These are phyloP conservation scores for Yamadazyma songkhlaensis DNA, from an alignment of 1,139 yeast species.

Conservation along the genomic window DNA sequence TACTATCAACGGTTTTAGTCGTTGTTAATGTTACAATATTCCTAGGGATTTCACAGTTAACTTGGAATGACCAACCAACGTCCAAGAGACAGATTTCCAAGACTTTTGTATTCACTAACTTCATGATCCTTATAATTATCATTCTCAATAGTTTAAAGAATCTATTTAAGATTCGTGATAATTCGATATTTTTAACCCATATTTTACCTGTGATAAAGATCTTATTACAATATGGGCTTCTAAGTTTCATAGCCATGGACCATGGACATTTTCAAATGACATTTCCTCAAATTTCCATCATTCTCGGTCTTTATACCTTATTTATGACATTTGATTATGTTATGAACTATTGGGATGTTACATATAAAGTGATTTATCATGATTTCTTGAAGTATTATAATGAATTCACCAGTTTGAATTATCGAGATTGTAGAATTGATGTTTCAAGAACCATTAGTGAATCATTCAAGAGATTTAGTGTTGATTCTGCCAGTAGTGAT, in stretches of 20 bases:
- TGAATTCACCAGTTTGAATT: conserved; percentile 11
- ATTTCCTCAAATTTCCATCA: conserved; percentile 8
- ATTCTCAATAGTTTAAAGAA: conserved; percentile 10
- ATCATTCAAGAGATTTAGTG: conserved; percentile 6
- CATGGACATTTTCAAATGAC: conserved; percentile 6
- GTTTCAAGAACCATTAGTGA: conserved; percentile 10
- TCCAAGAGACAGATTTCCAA: conserved; percentile 7
- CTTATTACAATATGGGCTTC: conserved; percentile 9
- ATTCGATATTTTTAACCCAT: conserved; percentile 9
- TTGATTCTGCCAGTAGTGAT: conserved; percentile 6
- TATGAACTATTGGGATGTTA: conserved; percentile 10
- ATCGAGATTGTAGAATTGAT: conserved; percentile 7
- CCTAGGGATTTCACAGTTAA: neutral
- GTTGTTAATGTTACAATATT: neutral
- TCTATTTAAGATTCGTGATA: conserved; percentile 12
- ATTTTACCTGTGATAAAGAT: conserved; percentile 13
- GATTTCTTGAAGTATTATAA: conserved; percentile 12
- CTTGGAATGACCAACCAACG: neutral
- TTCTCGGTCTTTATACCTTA: conserved; percentile 7
- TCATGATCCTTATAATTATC: conserved; percentile 9
- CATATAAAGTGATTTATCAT: conserved; percentile 8
- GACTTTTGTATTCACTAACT: conserved; percentile 10
- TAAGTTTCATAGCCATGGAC: conserved; percentile 13
- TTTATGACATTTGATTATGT: conserved; percentile 8
- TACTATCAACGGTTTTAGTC: neutral